Evolutionary conservation across 2,329 filamentous ascomycete species (phyloP).

Genomic region (Epichloe sylvatica): DNA sequence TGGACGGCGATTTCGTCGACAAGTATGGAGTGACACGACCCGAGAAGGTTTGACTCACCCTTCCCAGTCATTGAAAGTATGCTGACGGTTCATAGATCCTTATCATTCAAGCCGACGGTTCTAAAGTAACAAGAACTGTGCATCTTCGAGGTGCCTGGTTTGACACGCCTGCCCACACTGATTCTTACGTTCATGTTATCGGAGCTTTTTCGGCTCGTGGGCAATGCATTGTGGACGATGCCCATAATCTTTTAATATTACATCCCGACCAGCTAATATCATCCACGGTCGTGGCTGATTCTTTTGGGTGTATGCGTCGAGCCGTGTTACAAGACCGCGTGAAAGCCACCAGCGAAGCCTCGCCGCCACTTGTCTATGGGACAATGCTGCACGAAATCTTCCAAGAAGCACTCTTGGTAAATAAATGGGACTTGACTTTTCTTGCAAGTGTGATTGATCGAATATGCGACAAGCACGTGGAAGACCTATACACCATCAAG

Average conservation of each 20-base stretch:
- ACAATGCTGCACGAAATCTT: constrained; percentile 92
- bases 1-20: constrained; percentile 54
- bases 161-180: constrained; percentile 60
- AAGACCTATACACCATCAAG: constrained; percentile 80
- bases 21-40: constrained; percentile 42
- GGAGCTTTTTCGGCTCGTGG: constrained; percentile 57
- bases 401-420: constrained; percentile 72
- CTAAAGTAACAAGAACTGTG: constrained; percentile 51
- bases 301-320: constrained; percentile 78
- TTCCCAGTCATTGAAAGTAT: neutral
- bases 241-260: constrained; percentile 70
- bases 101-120: constrained; percentile 65
- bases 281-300: constrained; percentile 90
- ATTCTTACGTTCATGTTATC: constrained; percentile 75
- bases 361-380: constrained; percentile 74
- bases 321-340: constrained; percentile 90
- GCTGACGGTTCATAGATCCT: constrained; percentile 45
- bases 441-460: constrained; percentile 52
- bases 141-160: constrained; percentile 76
- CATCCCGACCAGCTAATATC: constrained; percentile 94
- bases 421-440: constrained; percentile 62
- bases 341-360: constrained; percentile 73
- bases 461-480: constrained; percentile 63
- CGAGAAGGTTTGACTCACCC: constrained; percentile 52
- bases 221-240: constrained; percentile 71